Conservation (phyloP, 2,329 filamentous ascomycete genomes). For the Talaromyces amestolkiae region DNA sequence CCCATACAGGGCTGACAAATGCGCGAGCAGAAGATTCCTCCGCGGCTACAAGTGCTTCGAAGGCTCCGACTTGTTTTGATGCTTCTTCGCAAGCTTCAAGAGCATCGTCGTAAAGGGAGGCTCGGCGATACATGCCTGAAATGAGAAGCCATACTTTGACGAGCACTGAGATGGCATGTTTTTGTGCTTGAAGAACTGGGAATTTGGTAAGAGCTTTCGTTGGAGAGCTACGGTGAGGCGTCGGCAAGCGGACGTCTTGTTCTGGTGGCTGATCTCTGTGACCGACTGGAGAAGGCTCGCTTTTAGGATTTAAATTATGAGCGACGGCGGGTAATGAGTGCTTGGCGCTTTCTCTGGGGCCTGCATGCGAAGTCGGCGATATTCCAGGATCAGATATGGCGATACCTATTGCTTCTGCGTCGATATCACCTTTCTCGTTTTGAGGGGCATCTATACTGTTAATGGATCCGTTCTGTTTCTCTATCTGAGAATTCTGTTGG, state of each 20-base stretch:
- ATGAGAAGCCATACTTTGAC: constrained; percentile 88
- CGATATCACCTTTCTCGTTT: constrained; percentile 13
- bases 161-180: constrained; percentile 59
- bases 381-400: constrained; percentile 27
- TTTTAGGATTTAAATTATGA: constrained; percentile 39
- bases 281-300: constrained; percentile 35
- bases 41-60: constrained; percentile 65
- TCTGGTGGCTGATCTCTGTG: constrained; percentile 45
- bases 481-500: constrained; percentile 24
- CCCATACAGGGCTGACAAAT: constrained; percentile 69
- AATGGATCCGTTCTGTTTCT: constrained; percentile 22
- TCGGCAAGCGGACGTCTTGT: constrained; percentile 42
- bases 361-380: constrained; percentile 22
- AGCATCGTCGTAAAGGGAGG: constrained; percentile 75
- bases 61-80: constrained; percentile 65
- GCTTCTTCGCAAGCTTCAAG: constrained; percentile 79
- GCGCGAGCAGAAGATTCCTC: constrained; percentile 63
- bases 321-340: constrained; percentile 34
- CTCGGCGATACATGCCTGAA: constrained; percentile 80
- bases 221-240: constrained; percentile 36
- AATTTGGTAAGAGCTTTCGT: constrained; percentile 49
- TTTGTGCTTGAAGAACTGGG: constrained; percentile 51
- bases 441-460: not conserved
- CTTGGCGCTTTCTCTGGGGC: constrained; percentile 28
- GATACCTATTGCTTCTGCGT: constrained; percentile 26